phyloP scores from a whole-genome alignment of 129 eudicot genomes.

The Logfia minima region DNA sequence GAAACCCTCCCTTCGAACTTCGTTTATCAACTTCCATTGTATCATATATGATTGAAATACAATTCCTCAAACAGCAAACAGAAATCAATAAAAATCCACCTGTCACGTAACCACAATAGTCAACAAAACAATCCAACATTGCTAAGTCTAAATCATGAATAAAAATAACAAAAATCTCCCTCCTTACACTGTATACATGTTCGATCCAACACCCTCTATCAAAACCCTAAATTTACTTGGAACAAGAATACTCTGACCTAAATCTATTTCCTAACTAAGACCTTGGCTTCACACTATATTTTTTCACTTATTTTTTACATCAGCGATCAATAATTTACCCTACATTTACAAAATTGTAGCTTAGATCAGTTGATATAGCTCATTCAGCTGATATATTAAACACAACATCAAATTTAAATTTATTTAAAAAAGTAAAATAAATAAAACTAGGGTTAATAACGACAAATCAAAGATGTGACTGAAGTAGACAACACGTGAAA shows the following conservation, averaged over 20 bases:
- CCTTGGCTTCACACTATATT: not conserved
- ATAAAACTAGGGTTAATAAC: conserved; percentile 22
- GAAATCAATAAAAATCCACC: conserved; percentile 28
- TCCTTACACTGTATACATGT: conserved; percentile 7
- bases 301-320: not conserved
- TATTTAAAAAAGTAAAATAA: not conserved
- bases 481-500: conserved; percentile 5
- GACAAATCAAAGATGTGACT: conserved; percentile 22
- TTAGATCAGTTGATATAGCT: conserved; percentile 17
- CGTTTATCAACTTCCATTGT: conserved; percentile 87
- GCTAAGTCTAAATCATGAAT: conserved; percentile 1
- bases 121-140: conserved; percentile 3
- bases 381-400: conserved; percentile 18
- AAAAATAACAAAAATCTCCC: not conserved
- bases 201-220: conserved; percentile 1
- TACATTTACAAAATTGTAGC: conserved; percentile 13
- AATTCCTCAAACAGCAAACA: conserved; percentile 24
- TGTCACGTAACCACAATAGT: conserved; percentile 18
- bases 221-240: conserved; percentile 8
- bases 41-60: conserved; percentile 33
- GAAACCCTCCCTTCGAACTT: conserved; percentile 85
- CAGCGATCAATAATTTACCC: not conserved
- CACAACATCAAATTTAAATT: not conserved
- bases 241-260: not conserved
- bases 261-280: conserved; percentile 20